These are phyloP conservation scores for Xylona heveae DNA, from an alignment of 495 filamentous ascomycete species.

Conservation along the genomic window DNA sequence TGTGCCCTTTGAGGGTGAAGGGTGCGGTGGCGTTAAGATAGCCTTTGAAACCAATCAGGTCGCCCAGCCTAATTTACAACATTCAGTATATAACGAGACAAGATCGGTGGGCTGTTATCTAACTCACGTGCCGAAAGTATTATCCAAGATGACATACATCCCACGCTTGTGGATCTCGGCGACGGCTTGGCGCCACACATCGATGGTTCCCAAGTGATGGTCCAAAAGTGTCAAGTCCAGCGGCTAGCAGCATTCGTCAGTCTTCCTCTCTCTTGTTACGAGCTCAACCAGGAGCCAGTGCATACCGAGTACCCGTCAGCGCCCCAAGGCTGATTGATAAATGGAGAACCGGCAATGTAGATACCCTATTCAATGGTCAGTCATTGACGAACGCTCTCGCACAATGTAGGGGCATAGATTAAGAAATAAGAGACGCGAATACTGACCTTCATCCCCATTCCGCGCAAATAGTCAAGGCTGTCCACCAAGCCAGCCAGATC, in stretches of 20 bases:
- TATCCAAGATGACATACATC: slow-evolving; percentile 56
- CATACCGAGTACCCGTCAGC: slow-evolving; percentile 31
- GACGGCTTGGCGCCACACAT: slow-evolving; percentile 40
- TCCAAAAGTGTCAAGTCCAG: slow-evolving; percentile 51
- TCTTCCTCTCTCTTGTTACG: too few species aligned
- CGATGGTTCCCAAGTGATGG: slow-evolving; percentile 42
- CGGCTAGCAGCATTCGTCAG: slow-evolving; percentile 17
- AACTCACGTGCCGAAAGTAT: slow-evolving; percentile 46
- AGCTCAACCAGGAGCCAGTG: not conserved
- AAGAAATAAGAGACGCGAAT: not conserved
- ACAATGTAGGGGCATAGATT: not conserved
- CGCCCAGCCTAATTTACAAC: slow-evolving; percentile 27
- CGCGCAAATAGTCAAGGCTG: slow-evolving; percentile 51
- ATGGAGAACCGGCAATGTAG: slow-evolving; percentile 44
- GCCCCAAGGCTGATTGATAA: slow-evolving; percentile 55
- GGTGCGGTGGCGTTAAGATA: slow-evolving; percentile 44
- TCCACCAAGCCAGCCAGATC: slow-evolving; percentile 42
- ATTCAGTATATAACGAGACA: not conserved
- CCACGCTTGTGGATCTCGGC: slow-evolving; percentile 39
- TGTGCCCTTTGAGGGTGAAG: slow-evolving; percentile 33
- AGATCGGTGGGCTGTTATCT: not conserved
- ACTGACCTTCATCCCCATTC: slow-evolving; percentile 49
- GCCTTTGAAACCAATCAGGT: slow-evolving; percentile 46
- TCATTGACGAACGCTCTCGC: too few species aligned
- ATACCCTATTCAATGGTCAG: slow-evolving; percentile 28